Evolutionary conservation across 2,329 filamentous ascomycete genomes (phyloP).

Genomic region (Fusarium guadeloupense): DNA sequence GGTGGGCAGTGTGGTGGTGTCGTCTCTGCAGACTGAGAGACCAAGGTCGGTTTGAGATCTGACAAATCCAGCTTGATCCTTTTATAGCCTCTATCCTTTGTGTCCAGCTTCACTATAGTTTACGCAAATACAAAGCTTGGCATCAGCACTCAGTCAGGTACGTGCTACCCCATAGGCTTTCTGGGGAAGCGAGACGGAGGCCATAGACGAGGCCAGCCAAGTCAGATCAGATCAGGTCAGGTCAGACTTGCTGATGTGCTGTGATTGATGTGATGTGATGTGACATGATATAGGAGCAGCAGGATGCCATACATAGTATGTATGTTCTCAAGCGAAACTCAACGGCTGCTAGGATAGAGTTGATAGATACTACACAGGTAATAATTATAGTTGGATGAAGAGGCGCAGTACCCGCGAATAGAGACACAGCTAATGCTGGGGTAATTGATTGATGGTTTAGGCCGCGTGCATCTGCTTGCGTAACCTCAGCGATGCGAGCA

Average conservation of each 20-base stretch:
- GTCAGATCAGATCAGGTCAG: constrained; percentile 16
- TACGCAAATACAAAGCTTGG: constrained; percentile 7
- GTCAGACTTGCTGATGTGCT: constrained; percentile 19
- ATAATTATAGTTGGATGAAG: background rate
- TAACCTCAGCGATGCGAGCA: constrained; percentile 11
- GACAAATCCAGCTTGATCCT: constrained; percentile 16
- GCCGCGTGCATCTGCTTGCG: constrained; percentile 23
- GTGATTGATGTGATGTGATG: constrained; percentile 21
- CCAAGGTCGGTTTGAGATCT: constrained; percentile 32
- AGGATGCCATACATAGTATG: constrained; percentile 15
- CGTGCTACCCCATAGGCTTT: constrained; percentile 2
- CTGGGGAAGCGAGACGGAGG: constrained; percentile 15
- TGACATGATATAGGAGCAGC: constrained; percentile 19
- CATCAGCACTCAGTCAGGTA: constrained; percentile 19
- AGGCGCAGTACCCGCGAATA: background rate
- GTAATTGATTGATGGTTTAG: constrained; percentile 23
- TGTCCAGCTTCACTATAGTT: background rate
- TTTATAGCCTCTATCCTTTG: background rate
- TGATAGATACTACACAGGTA: background rate
- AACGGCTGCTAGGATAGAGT: background rate
- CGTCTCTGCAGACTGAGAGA: constrained; percentile 33
- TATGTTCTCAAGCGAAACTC: constrained; percentile 9
- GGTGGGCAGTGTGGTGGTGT: constrained; percentile 33
- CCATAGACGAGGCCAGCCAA: background rate
- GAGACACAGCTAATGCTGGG: constrained; percentile 14